A percentile compares a stretch with the other conserved stretches of the same genome.
These are phyloP conservation scores for Diaporthe amygdali DNA, from an alignment of 2,329 filamentous ascomycete species.

Conservation along the genomic window DNA sequence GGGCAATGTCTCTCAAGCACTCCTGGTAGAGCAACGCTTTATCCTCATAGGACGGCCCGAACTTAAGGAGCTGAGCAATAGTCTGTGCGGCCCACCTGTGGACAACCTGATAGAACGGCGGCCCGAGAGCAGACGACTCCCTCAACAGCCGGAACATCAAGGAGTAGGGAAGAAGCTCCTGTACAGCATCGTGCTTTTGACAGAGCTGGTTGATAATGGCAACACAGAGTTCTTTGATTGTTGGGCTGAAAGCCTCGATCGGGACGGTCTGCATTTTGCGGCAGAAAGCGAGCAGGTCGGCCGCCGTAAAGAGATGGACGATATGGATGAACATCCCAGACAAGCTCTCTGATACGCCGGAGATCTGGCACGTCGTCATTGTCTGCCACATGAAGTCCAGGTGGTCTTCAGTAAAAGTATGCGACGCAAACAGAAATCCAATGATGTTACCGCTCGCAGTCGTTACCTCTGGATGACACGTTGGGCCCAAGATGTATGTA, in stretches of 20 bases:
- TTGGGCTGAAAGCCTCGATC: conserved; percentile 64
- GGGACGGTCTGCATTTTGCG: conserved; percentile 72
- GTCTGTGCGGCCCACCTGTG: conserved; percentile 22
- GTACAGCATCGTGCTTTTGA: conserved; percentile 38
- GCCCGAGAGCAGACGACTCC: conserved; percentile 66
- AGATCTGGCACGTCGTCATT: conserved; percentile 80
- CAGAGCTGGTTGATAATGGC: conserved; percentile 56
- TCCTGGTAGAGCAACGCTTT: conserved; percentile 67
- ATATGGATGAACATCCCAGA: conserved; percentile 66
- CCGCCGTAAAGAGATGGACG: conserved; percentile 51
- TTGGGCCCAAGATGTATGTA: conserved; percentile 86
- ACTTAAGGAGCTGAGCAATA: conserved; percentile 50
- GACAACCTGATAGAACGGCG: conserved; percentile 41
- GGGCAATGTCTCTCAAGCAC: conserved; percentile 72
- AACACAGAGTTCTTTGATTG: conserved; percentile 68
- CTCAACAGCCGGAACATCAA: conserved; percentile 71
- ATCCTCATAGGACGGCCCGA: conserved; percentile 58
- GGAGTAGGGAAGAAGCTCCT: conserved; percentile 39
- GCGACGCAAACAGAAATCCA: conserved; percentile 83
- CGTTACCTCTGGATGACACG: conserved; percentile 91
- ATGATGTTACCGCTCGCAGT: conserved; percentile 81
- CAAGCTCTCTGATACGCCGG: conserved; percentile 81
- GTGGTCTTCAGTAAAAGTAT: conserved; percentile 72
- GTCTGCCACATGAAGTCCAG: conserved; percentile 86
- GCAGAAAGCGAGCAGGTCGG: conserved; percentile 68